Conservation (phyloP, 2,329 filamentous ascomycete species). For the Macrophomina tecta region DNA sequence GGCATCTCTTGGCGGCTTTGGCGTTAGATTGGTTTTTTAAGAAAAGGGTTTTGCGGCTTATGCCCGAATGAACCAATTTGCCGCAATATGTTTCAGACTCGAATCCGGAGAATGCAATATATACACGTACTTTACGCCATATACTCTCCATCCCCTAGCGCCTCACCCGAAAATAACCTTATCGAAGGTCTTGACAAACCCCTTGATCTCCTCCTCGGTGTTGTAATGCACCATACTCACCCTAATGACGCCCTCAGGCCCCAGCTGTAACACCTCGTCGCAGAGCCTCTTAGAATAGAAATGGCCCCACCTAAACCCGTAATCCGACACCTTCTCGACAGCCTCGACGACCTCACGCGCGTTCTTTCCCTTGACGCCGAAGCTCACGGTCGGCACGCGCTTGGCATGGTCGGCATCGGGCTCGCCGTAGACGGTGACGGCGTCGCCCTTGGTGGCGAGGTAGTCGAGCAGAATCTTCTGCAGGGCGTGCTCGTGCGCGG, state of each 20-base stretch:
- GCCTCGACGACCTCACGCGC: slow-evolving; percentile 66
- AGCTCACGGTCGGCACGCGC: slow-evolving; percentile 71
- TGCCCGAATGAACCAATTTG: too few relatives aligned
- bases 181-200: slow-evolving; percentile 60
- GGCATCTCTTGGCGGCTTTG: too few relatives aligned
- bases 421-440: slow-evolving; percentile 64
- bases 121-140: too few relatives aligned
- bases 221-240: slow-evolving; percentile 79
- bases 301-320: slow-evolving; percentile 70
- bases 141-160: background rate
- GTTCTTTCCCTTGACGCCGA: slow-evolving; percentile 63
- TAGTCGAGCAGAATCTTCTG: slow-evolving; percentile 66
- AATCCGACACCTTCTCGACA: slow-evolving; percentile 64
- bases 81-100: too few relatives aligned
- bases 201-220: slow-evolving; percentile 64
- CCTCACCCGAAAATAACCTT: slow-evolving; percentile 46
- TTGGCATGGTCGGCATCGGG: slow-evolving; percentile 53
- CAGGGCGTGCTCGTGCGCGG: slow-evolving; percentile 65
- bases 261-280: slow-evolving; percentile 64
- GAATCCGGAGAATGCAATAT: too few relatives aligned
- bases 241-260: slow-evolving; percentile 67
- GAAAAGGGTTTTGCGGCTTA: too few relatives aligned
- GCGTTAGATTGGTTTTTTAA: too few relatives aligned
- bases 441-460: slow-evolving; percentile 57
- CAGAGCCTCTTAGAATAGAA: slow-evolving; percentile 72